Evolutionary conservation across 257 asterid genomes (phyloP), one percentile per base, ranked within the genome.

Genomic region (Nicotiana otophora): DNA sequence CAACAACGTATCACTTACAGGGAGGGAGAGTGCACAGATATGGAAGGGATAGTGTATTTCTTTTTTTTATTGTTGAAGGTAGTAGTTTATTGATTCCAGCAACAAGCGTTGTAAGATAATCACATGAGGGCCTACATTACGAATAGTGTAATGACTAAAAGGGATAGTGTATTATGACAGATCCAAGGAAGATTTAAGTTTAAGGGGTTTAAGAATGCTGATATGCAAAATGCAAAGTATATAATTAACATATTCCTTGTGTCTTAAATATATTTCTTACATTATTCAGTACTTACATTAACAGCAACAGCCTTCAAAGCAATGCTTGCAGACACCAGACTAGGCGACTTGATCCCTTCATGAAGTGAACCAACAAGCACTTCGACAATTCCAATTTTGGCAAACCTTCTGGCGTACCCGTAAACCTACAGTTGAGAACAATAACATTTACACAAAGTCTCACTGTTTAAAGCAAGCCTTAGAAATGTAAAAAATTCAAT

Each of bases 231-330:
- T 46, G 61, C n/a, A 12, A 12, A 72, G 39, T 46, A 46, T 23
- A 23, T 23, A 72, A 72, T 46, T 14, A 72, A 72, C 79, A 72
- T 72, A 72, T 46, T 72, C 79, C 79, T 72, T 72, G 20, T 46
- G 79, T 72, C 61, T 46, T 72, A 33, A 14, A 46, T 55, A 42
- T 72, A 46, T 23, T 66, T 80, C 64, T 42, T 23, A 23, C 26
- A 72, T 72, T 72, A 72, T 20, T 12, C 7, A 46, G 36, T 68
- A 88, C 99, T 92, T 88, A 96, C 99, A 85, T 94, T 96, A 70
- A 96, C 99, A 78, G 98, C 95, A 58, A 94, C 92, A 83, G 93
- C 90, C 87, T 92, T 96, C 89, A 96, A 82, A 87, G 99, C 97
- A 65, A 88, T 84, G 91, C 90, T 87, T 54, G 98, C 97, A 77